Percentiles rank a stretch among this genome's conserved stretches.
Conservation (phyloP, 2,329 filamentous ascomycete species). For the Truncatella angustata region DNA sequence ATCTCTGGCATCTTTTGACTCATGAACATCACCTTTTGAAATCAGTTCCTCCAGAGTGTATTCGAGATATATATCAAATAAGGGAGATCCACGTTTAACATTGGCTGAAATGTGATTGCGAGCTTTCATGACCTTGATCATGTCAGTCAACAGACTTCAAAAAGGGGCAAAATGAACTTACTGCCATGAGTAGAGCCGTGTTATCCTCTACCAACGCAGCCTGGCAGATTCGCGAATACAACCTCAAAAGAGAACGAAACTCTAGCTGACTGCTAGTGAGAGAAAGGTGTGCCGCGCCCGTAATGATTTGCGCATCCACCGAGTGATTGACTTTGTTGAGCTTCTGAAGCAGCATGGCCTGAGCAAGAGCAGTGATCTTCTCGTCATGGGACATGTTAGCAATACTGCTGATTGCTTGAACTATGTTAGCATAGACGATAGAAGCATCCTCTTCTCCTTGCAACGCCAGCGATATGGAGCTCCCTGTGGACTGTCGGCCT, state of each 20-base stretch:
- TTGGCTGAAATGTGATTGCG: conserved; percentile 74
- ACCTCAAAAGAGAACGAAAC: conserved; percentile 80
- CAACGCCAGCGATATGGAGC: conserved; percentile 74
- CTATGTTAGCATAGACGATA: conserved; percentile 78
- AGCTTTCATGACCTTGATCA: conserved; percentile 64
- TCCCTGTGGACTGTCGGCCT: conserved; percentile 62
- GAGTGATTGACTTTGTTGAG: conserved; percentile 76
- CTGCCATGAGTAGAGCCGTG: conserved; percentile 66
- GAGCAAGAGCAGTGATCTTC: conserved; percentile 88
- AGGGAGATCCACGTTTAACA: conserved; percentile 64
- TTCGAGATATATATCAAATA: conserved; percentile 81
- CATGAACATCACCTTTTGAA: conserved; percentile 82
- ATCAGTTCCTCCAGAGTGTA: conserved; percentile 85
- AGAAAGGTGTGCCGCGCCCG: conserved; percentile 75
- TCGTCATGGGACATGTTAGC: conserved; percentile 78
- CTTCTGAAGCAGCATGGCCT: conserved; percentile 97
- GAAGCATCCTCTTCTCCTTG: conserved; percentile 77
- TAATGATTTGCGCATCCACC: conserved; percentile 83
- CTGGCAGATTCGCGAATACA: conserved; percentile 74
- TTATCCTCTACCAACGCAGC: conserved; percentile 71
- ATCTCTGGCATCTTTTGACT: conserved; percentile 69
- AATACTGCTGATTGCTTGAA: conserved; percentile 93
- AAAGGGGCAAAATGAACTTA: conserved; percentile 44
- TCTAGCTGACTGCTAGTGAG: conserved; percentile 76
- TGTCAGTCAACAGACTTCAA: conserved; percentile 11